Conservation (phyloP, 2,329 filamentous ascomycete genomes). For the Clarireedia paspali region DNA sequence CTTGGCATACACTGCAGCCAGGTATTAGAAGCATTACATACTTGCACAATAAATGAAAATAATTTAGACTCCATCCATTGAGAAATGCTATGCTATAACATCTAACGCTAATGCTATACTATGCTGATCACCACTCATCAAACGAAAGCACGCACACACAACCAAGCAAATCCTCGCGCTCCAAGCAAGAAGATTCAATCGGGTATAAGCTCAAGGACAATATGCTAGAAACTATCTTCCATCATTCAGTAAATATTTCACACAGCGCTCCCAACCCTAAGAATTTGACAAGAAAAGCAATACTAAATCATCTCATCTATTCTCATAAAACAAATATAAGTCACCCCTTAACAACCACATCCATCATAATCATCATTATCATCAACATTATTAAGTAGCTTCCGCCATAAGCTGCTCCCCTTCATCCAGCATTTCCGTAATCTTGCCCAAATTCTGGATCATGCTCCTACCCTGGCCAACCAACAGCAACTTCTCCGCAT, state of each 20-base stretch:
- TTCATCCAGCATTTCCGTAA: constrained; percentile 85
- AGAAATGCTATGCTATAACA: too few relatives aligned
- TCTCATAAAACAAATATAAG: constrained; percentile 1
- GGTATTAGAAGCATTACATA: too few relatives aligned
- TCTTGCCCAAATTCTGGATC: constrained; percentile 75
- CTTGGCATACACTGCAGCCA: too few relatives aligned
- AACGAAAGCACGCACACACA: not conserved
- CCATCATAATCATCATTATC: not conserved
- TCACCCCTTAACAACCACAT: not conserved
- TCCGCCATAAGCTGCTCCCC: constrained; percentile 84
- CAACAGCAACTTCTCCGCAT: constrained; percentile 91
- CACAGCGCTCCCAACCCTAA: not conserved
- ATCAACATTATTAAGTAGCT: constrained; percentile 22
- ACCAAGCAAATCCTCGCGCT: not conserved
- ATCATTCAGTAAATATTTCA: too few relatives aligned
- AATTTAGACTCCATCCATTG: too few relatives aligned
- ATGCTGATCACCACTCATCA: not conserved
- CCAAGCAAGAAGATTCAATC: not conserved
- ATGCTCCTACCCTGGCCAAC: constrained; percentile 81
- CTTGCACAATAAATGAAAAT: too few relatives aligned
- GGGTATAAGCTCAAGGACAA: not conserved
- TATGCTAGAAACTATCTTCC: too few relatives aligned
- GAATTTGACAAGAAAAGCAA: not conserved
- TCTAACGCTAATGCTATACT: not conserved
- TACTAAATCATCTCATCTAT: not conserved